These are phyloP conservation scores for Chalaropsis ovoidea DNA, from an alignment of 2,329 filamentous ascomycete genomes.

Conservation along the genomic window DNA sequence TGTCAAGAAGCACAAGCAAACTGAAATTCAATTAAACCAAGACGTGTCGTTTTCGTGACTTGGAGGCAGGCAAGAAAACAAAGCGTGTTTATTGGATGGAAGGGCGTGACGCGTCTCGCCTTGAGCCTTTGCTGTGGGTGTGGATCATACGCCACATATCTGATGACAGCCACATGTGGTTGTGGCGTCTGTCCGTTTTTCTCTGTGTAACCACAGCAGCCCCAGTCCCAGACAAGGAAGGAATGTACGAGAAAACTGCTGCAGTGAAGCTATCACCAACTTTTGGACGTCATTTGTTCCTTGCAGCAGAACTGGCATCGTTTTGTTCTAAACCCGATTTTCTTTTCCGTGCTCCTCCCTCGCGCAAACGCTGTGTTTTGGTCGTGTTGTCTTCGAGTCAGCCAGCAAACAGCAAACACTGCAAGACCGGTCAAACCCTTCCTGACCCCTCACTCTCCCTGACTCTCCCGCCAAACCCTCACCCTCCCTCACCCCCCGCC, in stretches of 20 bases:
- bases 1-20: background rate
- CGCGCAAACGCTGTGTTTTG: background rate
- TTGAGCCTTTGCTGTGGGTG: background rate
- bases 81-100: conserved; percentile 7
- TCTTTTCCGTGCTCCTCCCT: background rate
- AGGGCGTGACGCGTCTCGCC: conserved; percentile 24
- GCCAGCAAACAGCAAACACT: background rate
- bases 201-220: conserved; percentile 1
- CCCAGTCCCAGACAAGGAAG: background rate
- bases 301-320: background rate
- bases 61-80: background rate
- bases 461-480: too few relatives aligned
- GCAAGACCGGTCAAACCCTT: too few relatives aligned
- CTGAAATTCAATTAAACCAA: conserved; percentile 27
- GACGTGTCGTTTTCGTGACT: conserved; percentile 41
- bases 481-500: background rate
- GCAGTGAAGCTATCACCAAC: background rate
- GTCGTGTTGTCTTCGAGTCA: too few relatives aligned
- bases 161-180: background rate
- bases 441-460: background rate
- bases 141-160: background rate
- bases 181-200: conserved; percentile 2
- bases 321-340: background rate
- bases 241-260: background rate
- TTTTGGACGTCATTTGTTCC: background rate